Percentiles rank a stretch among this genome's conserved stretches.
Evolutionary conservation across 2,329 filamentous ascomycete species (phyloP).

Genomic region (Colletotrichum noveboracense): DNA sequence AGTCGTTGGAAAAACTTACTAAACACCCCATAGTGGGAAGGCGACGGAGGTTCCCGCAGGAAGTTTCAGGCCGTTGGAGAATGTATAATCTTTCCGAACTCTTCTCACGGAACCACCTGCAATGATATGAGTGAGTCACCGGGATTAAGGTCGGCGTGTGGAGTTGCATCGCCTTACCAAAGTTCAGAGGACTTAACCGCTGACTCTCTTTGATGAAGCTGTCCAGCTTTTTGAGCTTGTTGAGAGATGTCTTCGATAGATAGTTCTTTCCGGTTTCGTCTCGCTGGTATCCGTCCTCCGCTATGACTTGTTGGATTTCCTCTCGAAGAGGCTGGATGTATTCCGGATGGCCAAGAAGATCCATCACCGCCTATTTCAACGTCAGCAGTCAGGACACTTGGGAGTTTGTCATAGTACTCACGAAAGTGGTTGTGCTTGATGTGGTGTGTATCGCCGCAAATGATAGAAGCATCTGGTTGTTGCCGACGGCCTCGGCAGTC

Average conservation of each 20-base stretch:
- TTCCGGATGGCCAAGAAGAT: constrained; percentile 43
- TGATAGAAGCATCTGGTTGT: constrained; percentile 6
- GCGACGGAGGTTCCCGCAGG: constrained; percentile 29
- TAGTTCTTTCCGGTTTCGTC: not conserved
- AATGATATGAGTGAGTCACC: no score
- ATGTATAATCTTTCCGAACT: constrained; percentile 42
- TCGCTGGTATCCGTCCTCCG: constrained; percentile 34
- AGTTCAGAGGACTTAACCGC: constrained; percentile 32
- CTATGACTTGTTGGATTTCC: constrained; percentile 41
- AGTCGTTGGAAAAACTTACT: not conserved
- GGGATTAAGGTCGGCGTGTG: fast-evolving
- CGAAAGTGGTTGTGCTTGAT: constrained; percentile 24
- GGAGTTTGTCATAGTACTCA: constrained; percentile 26
- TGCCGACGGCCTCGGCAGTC: not conserved
- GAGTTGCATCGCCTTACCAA: not conserved
- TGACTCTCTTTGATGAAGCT: constrained; percentile 45
- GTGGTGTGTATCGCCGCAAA: constrained; percentile 48
- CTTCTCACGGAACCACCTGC: constrained; percentile 41
- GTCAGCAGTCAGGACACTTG: not conserved
- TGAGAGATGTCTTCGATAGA: constrained; percentile 35
- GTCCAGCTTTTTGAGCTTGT: constrained; percentile 44
- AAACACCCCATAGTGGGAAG: constrained; percentile 27
- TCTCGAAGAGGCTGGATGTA: constrained; percentile 45
- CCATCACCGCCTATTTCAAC: constrained; percentile 36
- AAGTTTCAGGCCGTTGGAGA: constrained; percentile 35